Conservation (phyloP, 2,329 filamentous ascomycete species). For the Cryphonectria carpinicola region DNA sequence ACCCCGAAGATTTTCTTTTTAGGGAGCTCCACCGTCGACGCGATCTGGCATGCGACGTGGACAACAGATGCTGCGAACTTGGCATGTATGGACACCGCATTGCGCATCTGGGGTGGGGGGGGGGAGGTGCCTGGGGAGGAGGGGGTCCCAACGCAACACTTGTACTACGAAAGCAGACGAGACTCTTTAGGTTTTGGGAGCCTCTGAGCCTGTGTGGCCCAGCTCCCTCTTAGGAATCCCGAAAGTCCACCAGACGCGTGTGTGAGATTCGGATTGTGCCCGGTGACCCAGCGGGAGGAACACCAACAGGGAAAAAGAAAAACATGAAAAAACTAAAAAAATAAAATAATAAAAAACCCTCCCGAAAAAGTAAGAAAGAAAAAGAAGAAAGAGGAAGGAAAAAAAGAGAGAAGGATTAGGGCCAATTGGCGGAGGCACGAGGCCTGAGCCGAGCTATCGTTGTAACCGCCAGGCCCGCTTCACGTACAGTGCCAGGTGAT, state of each 20-base stretch:
- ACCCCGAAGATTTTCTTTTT: not conserved
- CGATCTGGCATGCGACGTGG: constrained; percentile 8
- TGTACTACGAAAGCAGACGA: not conserved
- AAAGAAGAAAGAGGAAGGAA: not conserved
- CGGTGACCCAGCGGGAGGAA: not conserved
- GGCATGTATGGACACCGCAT: not conserved
- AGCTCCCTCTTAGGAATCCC: not conserved
- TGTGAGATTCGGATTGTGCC: constrained; percentile 2
- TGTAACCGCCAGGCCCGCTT: not conserved
- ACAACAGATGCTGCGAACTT: not conserved
- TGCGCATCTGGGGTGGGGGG: not conserved
- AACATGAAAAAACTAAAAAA: not conserved
- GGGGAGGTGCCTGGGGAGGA: too few species aligned
- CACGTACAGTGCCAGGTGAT: constrained; percentile 10
- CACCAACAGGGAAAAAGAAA: too few species aligned
- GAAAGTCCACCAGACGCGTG: not conserved
- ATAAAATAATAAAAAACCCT: not conserved
- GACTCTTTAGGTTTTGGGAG: not conserved
- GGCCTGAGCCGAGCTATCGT: not conserved
- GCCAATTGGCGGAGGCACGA: not conserved
- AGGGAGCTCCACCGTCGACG: not conserved
- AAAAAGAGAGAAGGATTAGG: not conserved
- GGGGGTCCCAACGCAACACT: not conserved
- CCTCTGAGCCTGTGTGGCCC: not conserved
- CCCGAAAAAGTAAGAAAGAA: too few species aligned